These are phyloP conservation scores for Chaetomium sp. DNA, from an alignment of 2,329 filamentous ascomycete genomes.

Conservation along the genomic window DNA sequence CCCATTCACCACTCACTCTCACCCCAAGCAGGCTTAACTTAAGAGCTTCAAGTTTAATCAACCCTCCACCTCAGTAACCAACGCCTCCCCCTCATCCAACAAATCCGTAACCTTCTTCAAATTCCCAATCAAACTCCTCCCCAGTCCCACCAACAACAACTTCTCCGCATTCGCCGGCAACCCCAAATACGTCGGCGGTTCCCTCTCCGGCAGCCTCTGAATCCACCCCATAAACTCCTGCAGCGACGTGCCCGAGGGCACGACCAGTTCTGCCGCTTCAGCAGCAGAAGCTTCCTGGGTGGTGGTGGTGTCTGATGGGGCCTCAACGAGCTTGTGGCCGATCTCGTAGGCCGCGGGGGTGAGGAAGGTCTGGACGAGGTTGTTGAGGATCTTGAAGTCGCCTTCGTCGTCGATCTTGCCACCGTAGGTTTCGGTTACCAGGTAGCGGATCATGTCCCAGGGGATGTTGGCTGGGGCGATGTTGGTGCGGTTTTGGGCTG, in stretches of 20 bases:
- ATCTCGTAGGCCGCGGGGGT: conserved; percentile 88
- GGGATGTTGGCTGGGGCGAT: conserved; percentile 90
- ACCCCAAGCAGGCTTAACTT: neutral
- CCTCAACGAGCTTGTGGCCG: conserved; percentile 80
- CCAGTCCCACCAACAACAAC: conserved; percentile 80
- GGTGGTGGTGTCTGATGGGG: conserved; percentile 36
- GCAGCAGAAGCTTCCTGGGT: neutral
- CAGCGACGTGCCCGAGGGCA: conserved; percentile 75
- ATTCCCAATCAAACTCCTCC: conserved; percentile 76
- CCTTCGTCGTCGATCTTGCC: conserved; percentile 92
- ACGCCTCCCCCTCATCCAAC: conserved; percentile 87
- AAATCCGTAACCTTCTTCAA: conserved; percentile 78
- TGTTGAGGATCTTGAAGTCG: conserved; percentile 68
- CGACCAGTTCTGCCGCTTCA: conserved; percentile 51
- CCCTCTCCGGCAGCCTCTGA: conserved; percentile 82
- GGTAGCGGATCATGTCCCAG: conserved; percentile 89
- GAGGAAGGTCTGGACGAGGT: conserved; percentile 70
- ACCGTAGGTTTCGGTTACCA: conserved; percentile 91
- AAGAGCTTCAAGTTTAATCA: neutral
- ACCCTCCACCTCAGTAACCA: conserved; percentile 59
- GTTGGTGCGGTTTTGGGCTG: conserved; percentile 81
- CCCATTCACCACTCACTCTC: neutral
- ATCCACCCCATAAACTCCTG: conserved; percentile 90
- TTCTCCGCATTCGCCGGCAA: conserved; percentile 96
- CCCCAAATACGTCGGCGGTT: conserved; percentile 91